A percentile compares a stretch with the other conserved stretches of the same genome.
phyloP scores from a whole-genome alignment of 306 rosid species.

The Boehmeria nivea region DNA sequence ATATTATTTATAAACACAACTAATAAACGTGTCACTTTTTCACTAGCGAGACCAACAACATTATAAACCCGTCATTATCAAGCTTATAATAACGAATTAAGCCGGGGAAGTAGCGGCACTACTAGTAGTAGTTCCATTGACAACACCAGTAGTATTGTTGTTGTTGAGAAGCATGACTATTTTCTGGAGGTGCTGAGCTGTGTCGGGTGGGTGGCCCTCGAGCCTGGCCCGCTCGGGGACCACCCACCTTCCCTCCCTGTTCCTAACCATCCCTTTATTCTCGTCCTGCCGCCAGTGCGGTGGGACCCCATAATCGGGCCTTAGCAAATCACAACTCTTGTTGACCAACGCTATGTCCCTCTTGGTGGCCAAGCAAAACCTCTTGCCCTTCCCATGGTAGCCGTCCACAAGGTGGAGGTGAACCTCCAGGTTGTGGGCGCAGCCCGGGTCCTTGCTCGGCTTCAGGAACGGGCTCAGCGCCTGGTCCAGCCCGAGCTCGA shows the following conservation, averaged over 20 bases:
- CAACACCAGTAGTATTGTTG: neutral
- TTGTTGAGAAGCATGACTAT: constrained; percentile 17
- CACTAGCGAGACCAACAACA: too few species aligned
- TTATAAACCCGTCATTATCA: neutral
- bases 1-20: too few species aligned
- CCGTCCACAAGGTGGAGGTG: constrained; percentile 58
- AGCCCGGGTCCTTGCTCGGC: constrained; percentile 31
- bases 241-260: constrained; percentile 54
- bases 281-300: constrained; percentile 67
- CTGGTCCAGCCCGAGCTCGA: constrained; percentile 47
- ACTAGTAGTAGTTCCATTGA: neutral
- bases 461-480: constrained; percentile 45
- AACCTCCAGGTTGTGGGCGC: constrained; percentile 62
- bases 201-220: constrained; percentile 59
- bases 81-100: neutral
- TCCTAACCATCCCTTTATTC: constrained; percentile 64
- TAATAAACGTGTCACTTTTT: too few species aligned
- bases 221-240: constrained; percentile 45
- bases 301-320: constrained; percentile 40
- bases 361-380: constrained; percentile 27
- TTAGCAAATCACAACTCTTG: constrained; percentile 44
- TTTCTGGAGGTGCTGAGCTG: constrained; percentile 36
- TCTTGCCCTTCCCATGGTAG: constrained; percentile 37
- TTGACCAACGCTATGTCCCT: constrained; percentile 61
- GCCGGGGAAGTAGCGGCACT: constrained; percentile 2